Evolutionary conservation across 257 asterid species (phyloP).

Genomic region (Nemophila menziesii): DNA sequence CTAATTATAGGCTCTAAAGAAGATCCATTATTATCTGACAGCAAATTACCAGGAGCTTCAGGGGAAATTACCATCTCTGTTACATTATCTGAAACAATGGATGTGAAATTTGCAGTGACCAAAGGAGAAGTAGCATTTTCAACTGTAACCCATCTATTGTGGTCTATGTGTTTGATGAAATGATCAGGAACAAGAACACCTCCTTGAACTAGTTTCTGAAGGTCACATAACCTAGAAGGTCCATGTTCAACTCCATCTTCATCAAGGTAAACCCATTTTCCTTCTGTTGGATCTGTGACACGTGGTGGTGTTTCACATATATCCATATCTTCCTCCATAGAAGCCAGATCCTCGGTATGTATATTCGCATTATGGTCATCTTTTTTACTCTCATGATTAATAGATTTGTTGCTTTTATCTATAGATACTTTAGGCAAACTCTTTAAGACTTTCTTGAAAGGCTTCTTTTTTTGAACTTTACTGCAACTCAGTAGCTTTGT

Average conservation of each 20-base stretch:
- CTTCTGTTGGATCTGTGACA: conserved; percentile 43
- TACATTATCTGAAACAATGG: conserved; percentile 73
- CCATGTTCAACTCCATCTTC: conserved; percentile 72
- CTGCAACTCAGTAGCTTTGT: conserved; percentile 46
- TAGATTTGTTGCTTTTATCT: conserved; percentile 31
- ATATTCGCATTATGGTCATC: conserved; percentile 30
- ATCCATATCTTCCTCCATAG: conserved; percentile 99
- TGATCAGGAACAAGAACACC: conserved; percentile 90
- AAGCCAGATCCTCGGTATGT: conserved; percentile 49
- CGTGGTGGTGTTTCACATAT: conserved; percentile 98
- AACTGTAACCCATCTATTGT: conserved; percentile 95
- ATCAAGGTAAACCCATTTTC: conserved; percentile 89
- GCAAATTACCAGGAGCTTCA: conserved; percentile 95
- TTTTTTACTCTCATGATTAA: conserved; percentile 11
- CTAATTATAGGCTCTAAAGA: conserved; percentile 16
- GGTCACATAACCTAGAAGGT: conserved; percentile 68
- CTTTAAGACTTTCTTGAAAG: conserved; percentile 33
- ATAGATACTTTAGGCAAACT: conserved; percentile 36
- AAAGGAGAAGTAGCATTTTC: conserved; percentile 89
- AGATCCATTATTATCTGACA: conserved; percentile 49
- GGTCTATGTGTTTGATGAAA: conserved; percentile 64
- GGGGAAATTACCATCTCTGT: conserved; percentile 89
- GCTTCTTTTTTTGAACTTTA: conserved; percentile 58
- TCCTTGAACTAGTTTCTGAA: conserved; percentile 63
- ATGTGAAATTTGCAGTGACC: conserved; percentile 44